Conservation (phyloP, 306 rosid genomes). For the Pueraria montana region DNA sequence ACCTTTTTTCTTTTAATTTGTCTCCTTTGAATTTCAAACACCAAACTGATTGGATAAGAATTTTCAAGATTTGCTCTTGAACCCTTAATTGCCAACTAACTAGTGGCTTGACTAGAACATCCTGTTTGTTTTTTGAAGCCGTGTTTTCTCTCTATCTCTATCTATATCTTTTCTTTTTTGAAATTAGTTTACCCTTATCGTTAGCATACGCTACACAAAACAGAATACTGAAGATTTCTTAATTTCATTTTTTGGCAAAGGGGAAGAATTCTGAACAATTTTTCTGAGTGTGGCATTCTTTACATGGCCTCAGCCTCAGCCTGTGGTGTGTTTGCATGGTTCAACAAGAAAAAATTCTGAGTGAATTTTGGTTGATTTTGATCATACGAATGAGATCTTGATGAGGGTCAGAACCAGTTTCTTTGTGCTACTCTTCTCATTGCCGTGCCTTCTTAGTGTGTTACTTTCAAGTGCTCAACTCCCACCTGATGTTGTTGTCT, state of each 20-base stretch:
- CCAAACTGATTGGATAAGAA: neutral
- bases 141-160: neutral
- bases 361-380: neutral
- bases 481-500: constrained; percentile 1
- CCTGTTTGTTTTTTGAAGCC: neutral
- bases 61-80: neutral
- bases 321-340: neutral
- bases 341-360: neutral
- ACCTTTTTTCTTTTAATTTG: neutral
- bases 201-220: neutral
- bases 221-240: neutral
- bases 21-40: constrained; percentile 2
- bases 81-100: constrained; percentile 24
- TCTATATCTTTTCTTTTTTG: too few species aligned
- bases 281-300: neutral
- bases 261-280: neutral
- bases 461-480: constrained; percentile 44
- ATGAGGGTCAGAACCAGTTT: constrained; percentile 47
- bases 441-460: constrained; percentile 30
- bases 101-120: too few species aligned
- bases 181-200: neutral
- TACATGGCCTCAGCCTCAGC: neutral
- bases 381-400: constrained; percentile 22
- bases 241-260: neutral
- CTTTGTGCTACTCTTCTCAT: constrained; percentile 33